Evolutionary conservation across 495 filamentous ascomycete genomes (phyloP), one percentile per base, ranked within the genome.

Genomic region (Elasticomyces elasticus): DNA sequence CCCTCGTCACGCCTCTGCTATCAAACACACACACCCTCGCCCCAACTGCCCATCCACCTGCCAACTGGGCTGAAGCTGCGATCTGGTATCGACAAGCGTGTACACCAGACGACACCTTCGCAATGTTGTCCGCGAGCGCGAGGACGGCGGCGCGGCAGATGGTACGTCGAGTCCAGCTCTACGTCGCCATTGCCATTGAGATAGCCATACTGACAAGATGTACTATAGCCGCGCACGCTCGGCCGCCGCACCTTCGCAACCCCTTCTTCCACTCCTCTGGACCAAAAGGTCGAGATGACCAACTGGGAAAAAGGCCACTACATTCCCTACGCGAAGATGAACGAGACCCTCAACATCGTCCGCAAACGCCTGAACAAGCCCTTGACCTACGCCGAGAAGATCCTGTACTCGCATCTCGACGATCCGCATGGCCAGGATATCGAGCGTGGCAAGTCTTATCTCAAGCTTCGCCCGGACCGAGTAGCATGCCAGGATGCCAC

Each of bases 401-500:
- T 98, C 63, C 79, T 98, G 63, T 97, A 98, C 82, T 95, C 89
- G 60, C 92, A 98, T 74, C 77, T 98, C 68, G 92, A 98, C 75
- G 89, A 98, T 70, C 94, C 94, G 48, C 86, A 98, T 62, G 83
- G 82, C 61, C 89, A 95, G 70, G 92, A 96, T 5, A 92, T 97
- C 61, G 83, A 97, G 82, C 86, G 92, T 66, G 92, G 92, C 62
- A 82, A 80, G 57, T 95, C 87, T 51, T 97, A 98, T 76, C 83
- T 98, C 52, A 94, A 86, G 74, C 82, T 98, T 56, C 86, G 92
- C 50, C 94, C 94, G 40, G 92, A 98, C 70, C 87, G 92, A 72
- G 94, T 98, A 64, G 94, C 94, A 74, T 96, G 91, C 79, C 92
- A 98, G 79, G 92, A 98, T 81, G 92, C 92, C 62, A 98, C 94